Percentiles rank a stretch among this genome's conserved stretches.
These are phyloP conservation scores for Vicia faba DNA, from an alignment of 306 rosid species.

Conservation along the genomic window DNA sequence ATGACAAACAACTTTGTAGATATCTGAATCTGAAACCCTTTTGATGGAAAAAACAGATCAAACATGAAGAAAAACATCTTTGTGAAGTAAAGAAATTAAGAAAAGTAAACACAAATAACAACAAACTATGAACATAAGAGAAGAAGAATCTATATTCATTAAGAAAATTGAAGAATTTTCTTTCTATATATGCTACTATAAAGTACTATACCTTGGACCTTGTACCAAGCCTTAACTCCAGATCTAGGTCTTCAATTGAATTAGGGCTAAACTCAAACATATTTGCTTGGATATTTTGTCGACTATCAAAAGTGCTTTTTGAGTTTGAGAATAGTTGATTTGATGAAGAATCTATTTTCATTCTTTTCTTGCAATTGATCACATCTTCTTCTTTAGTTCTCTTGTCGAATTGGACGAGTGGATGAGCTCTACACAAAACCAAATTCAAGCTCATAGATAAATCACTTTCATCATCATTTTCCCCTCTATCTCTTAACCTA, in stretches of 20 bases:
- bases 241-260: constrained; percentile 49
- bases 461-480: constrained; percentile 24
- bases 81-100: constrained; percentile 36
- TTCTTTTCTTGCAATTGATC: constrained; percentile 64
- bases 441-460: constrained; percentile 43
- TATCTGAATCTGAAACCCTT: constrained; percentile 11
- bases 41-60: constrained; percentile 32
- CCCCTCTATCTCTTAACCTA: neutral
- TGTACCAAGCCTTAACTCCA: constrained; percentile 54
- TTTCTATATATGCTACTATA: constrained; percentile 33
- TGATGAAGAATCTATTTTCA: constrained; percentile 53
- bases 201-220: constrained; percentile 40
- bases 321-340: constrained; percentile 47
- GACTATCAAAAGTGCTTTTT: constrained; percentile 33
- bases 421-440: constrained; percentile 35
- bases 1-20: constrained; percentile 34
- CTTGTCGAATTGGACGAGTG: too few relatives aligned
- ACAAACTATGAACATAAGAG: constrained; percentile 33
- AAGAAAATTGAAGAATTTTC: constrained; percentile 24
- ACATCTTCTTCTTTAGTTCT: constrained; percentile 26
- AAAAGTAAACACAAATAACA: constrained; percentile 8
- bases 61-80: constrained; percentile 43
- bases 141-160: constrained; percentile 32
- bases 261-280: constrained; percentile 41
- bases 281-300: constrained; percentile 19